Percentiles rank a stretch among this genome's conserved stretches.
These are phyloP conservation scores for Rhododendron henanense DNA, from an alignment of 148 eudicot species.

Conservation along the genomic window DNA sequence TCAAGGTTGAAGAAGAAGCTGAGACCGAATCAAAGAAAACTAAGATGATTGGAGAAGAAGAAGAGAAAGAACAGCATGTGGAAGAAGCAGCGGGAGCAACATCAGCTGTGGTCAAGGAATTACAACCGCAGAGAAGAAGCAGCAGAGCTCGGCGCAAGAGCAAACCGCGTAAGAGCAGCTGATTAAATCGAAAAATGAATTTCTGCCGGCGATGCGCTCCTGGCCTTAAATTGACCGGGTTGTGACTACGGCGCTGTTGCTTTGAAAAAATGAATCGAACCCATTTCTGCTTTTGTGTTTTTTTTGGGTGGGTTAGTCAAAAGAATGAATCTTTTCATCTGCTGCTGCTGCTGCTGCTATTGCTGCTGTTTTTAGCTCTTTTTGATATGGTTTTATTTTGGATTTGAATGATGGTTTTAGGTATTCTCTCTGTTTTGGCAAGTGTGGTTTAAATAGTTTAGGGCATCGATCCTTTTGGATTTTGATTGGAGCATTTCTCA, in stretches of 20 bases:
- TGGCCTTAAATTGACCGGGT: no score
- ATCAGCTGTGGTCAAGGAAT: not conserved
- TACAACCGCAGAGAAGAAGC: conserved; percentile 16
- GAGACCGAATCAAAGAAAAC: conserved; percentile 14
- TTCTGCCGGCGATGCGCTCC: not conserved
- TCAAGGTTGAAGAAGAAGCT: conserved; percentile 2
- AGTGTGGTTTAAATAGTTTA: not conserved
- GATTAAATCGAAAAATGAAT: not conserved
- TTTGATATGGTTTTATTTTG: not conserved
- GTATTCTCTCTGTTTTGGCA: not conserved
- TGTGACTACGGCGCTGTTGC: no score
- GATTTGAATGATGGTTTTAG: not conserved
- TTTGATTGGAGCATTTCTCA: conserved; percentile 6
- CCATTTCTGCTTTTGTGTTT: not conserved
- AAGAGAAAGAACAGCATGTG: conserved; percentile 5
- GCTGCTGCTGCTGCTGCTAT: not conserved
- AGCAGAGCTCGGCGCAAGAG: conserved; percentile 32
- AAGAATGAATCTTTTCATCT: not conserved
- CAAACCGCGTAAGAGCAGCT: conserved; percentile 36
- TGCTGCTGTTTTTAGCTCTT: not conserved
- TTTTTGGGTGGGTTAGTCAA: not conserved
- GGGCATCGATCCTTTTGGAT: not conserved
- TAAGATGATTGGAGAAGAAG: conserved; percentile 4
- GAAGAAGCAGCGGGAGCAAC: conserved; percentile 7
- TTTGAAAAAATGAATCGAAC: not conserved